Evolutionary conservation across 2,329 filamentous ascomycete genomes (phyloP), one percentile per base, ranked within the genome.

Genomic region (Didymella pinodella): DNA sequence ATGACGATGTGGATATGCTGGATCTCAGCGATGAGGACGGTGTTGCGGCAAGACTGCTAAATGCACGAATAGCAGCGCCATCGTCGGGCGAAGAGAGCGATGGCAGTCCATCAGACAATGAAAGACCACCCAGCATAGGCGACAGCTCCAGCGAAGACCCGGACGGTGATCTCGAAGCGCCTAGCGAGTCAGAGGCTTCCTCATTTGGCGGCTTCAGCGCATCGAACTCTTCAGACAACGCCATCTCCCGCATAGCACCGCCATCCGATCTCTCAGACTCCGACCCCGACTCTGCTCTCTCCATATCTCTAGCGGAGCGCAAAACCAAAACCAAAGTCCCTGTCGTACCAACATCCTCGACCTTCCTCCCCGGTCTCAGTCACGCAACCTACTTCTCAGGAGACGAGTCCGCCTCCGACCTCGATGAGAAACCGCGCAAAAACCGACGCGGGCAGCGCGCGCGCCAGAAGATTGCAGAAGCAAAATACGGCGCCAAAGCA

Each of bases 321-420:
- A 46, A 14, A 0, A 4, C 50, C 7, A 75, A 69, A 57, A 20
- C 48, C 66, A 12, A 31, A 31, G 29, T 4, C 29, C 12, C 52
- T 16, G 56, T 59, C 1, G 60, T 67, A 59, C 47, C 63, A 31
- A 67, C 68, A 34, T 73, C 75, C 28, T 87, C 90, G 0, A 85
- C 85, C 0, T 92, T 93, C 72, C 79, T 95, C 2, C 91, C 91
- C 0, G 87, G 88, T 1, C 84, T 95, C 16, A 91, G 92, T 54
- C 83, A 86, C 84, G 89, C 88, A 20, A 90, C 90, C 56, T 96
- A 94, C 78, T 85, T 91, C 68, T 92, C 90, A 2, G 90, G 90
- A 46, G 91, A 88, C 8, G 90, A 91, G 7, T 90, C 88, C 0
- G 80, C 91, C 22, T 90, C 92, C 51, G 80, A 82, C 31, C 76